Evolutionary conservation across 2,329 filamentous ascomycete species (phyloP), one percentile per base, ranked within the genome.

Genomic region (Fusarium avenaceum): DNA sequence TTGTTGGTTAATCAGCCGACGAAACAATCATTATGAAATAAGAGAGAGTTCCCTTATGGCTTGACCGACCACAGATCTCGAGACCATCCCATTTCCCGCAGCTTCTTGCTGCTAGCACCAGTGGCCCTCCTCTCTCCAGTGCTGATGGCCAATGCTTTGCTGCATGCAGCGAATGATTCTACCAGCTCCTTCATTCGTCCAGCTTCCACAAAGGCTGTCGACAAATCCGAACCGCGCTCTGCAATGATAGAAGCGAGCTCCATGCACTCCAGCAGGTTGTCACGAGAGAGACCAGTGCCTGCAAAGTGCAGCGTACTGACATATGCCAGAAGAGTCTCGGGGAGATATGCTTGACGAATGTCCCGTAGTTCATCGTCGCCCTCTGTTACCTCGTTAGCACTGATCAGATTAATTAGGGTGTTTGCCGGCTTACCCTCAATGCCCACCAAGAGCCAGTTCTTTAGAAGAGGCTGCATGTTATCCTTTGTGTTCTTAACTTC

Each of bases 281-380:
- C 92, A 43, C 93, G 89, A 45, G 89, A 90, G 43, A 96, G 82
- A 48, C 88, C 85, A 46, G 89, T 89, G 5, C 93, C 93, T 0
- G 92, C 91, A 74, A 91, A 92, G 76, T 96, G 92, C 49, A 98
- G 82, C 2, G 92, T 90, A 72, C 87, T 90, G 75, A 96, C 88
- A 77, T 96, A 97, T 4, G 92, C 92, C 49, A 99, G 85, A 42
- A 97, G 84, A 19, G 92, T 87, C 76, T 97, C 94, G 3, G 96
- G 94, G 4, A 99, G 84, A 78, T 97, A 98, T 0, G 88, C 87
- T 55, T 89, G 86, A 69, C 94, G 89, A 51, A 98, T 87, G 24
- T 84, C 80, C 47, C 80, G 80, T 47, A 93, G 85, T 55, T 92
- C 88, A 17, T 82, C 76, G 61, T 87, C 85, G 73, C 90, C 91